Evolutionary conservation across 1,139 yeast genomes (phyloP).

Genomic region (Geotrichum restrictum): DNA sequence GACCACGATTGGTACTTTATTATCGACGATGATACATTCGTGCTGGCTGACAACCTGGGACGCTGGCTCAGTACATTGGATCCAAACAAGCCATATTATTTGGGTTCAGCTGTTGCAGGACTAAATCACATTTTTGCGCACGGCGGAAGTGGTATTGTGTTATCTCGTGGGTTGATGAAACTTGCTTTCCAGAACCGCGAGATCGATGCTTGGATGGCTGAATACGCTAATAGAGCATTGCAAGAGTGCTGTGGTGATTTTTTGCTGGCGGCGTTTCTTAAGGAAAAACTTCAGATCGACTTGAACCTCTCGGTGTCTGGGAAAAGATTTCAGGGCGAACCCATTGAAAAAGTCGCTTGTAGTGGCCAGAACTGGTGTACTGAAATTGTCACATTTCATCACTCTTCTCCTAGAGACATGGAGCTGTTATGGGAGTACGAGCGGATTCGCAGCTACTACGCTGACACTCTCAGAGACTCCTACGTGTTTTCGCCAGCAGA

Average conservation of each 20-base stretch:
- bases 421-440: conserved; percentile 41
- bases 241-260: conserved; percentile 39
- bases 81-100: conserved; percentile 32
- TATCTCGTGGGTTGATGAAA: conserved; percentile 21
- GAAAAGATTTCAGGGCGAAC: conserved; percentile 37
- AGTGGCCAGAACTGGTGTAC: conserved; percentile 34
- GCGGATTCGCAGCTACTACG: conserved; percentile 25
- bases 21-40: conserved; percentile 40
- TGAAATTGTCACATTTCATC: conserved; percentile 38
- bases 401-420: conserved; percentile 34
- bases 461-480: conserved; percentile 5
- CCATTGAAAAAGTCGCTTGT: conserved; percentile 27
- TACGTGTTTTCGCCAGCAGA: conserved; percentile 18
- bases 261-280: conserved; percentile 34
- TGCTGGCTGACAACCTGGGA: conserved; percentile 34
- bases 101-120: conserved; percentile 28
- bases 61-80: conserved; percentile 31
- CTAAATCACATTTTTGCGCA: conserved; percentile 36
- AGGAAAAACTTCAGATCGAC: conserved; percentile 26
- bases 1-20: conserved; percentile 39
- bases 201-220: conserved; percentile 26
- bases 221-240: conserved; percentile 32
- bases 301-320: conserved; percentile 26
- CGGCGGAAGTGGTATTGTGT: conserved; percentile 34
- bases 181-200: conserved; percentile 25